A percentile compares a stretch with the other conserved stretches of the same genome.
Conservation (phyloP, 768 basidiomycete species). For the Boletus rubescentipes region DNA sequence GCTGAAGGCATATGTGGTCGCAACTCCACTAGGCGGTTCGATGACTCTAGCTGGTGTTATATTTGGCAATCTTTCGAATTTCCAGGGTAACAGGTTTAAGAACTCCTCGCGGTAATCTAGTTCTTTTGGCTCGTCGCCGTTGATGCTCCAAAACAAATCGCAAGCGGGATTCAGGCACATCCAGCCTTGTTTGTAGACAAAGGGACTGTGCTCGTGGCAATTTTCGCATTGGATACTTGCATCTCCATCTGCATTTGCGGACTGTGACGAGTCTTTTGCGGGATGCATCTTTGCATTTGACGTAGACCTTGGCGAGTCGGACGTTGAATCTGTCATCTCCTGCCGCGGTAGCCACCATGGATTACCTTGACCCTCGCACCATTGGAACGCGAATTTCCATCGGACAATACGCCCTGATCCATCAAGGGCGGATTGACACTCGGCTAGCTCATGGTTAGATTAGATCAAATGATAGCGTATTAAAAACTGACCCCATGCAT, state of each 20-base stretch:
- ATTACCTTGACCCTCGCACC: slow-evolving; percentile 69
- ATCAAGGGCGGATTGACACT: slow-evolving; percentile 55
- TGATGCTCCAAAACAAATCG: slow-evolving; percentile 50
- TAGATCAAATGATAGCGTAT: not conserved
- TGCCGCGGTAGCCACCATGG: slow-evolving; percentile 47
- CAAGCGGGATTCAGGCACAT: slow-evolving; percentile 65
- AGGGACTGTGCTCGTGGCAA: slow-evolving; percentile 48
- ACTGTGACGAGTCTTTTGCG: not conserved
- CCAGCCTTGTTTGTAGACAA: slow-evolving; percentile 57
- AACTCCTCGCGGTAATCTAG: slow-evolving; percentile 53
- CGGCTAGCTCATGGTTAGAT: slow-evolving; percentile 41
- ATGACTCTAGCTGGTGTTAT: slow-evolving; percentile 39
- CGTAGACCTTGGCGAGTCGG: not conserved
- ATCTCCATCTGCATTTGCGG: not conserved
- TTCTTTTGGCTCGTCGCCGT: slow-evolving; percentile 29
- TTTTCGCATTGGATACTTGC: slow-evolving; percentile 34
- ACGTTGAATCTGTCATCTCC: not conserved
- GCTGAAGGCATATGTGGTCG: slow-evolving; percentile 55
- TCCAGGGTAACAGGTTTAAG: slow-evolving; percentile 36
- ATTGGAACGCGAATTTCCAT: slow-evolving; percentile 83
- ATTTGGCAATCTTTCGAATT: slow-evolving; percentile 35
- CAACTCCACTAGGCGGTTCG: slow-evolving; percentile 34
- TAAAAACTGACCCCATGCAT: slow-evolving; percentile 46
- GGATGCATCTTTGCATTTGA: not conserved
- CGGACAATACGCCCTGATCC: slow-evolving; percentile 57